These are phyloP conservation scores for Emergomyces orientalis DNA, from an alignment of 2,329 filamentous ascomycete genomes.

Conservation along the genomic window DNA sequence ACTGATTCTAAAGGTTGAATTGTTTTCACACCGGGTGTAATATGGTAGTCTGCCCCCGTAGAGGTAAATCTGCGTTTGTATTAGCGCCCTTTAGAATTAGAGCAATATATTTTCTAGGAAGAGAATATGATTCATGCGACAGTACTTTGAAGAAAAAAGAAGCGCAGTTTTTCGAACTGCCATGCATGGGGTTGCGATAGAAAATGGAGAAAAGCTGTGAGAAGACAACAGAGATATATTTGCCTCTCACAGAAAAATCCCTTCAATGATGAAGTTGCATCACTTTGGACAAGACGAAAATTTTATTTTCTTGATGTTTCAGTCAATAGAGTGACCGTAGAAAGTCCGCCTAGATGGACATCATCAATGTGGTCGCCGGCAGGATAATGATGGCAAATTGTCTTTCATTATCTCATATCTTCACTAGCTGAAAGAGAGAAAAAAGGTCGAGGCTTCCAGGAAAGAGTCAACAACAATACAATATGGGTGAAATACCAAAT, in stretches of 20 bases:
- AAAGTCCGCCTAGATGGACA: background rate
- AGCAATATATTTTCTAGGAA: too few relatives aligned
- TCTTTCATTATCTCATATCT: background rate
- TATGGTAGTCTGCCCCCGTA: too few relatives aligned
- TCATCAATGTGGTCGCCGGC: background rate
- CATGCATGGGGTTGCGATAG: background rate
- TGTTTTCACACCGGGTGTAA: too few relatives aligned
- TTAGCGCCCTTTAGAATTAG: too few relatives aligned
- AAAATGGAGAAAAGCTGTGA: background rate
- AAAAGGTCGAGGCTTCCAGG: background rate
- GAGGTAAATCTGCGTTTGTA: too few relatives aligned
- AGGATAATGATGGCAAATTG: background rate
- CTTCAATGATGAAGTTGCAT: background rate
- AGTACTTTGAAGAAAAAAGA: too few relatives aligned
- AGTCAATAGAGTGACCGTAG: background rate
- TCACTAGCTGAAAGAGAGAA: background rate
- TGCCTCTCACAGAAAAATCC: background rate
- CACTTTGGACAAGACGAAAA: background rate
- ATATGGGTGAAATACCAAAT: background rate
- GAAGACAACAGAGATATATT: background rate
- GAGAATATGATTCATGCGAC: too few relatives aligned
- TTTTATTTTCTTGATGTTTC: background rate
- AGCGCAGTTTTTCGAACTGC: too few relatives aligned
- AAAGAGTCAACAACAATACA: background rate
- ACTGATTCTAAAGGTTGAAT: background rate